A percentile compares a stretch with the other conserved stretches of the same genome.
Conservation (phyloP, 176 grass and related monocot species). For the Oryza nivara region DNA sequence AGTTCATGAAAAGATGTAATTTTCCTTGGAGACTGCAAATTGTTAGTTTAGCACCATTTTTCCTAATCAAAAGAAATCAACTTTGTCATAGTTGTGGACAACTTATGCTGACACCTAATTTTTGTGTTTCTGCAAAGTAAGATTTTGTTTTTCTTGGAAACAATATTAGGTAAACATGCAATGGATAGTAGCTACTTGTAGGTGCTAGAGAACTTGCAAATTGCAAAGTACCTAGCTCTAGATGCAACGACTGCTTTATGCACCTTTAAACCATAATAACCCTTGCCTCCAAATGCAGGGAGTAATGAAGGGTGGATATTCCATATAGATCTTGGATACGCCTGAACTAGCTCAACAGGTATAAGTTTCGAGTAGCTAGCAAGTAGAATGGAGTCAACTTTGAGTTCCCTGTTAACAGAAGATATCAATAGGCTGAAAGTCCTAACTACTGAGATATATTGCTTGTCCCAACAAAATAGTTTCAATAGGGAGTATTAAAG, state of each 20-base stretch:
- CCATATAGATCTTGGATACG: constrained; percentile 71
- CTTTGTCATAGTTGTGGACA: not conserved
- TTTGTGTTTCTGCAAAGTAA: not conserved
- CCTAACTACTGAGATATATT: not conserved
- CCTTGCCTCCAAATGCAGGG: constrained; percentile 89
- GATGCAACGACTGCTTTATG: constrained; percentile 86
- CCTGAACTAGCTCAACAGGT: constrained; percentile 67
- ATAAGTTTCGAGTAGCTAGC: constrained; percentile 91
- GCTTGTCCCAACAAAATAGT: not conserved
- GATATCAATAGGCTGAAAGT: constrained; percentile 1
- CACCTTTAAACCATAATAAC: constrained; percentile 88
- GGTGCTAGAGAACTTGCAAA: constrained; percentile 35
- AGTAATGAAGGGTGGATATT: constrained; percentile 97
- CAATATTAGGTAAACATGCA: not conserved
- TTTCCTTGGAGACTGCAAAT: not conserved
- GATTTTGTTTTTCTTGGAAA: constrained; percentile 34
- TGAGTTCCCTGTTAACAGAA: constrained; percentile 48
- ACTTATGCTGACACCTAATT: not conserved
- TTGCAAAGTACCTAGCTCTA: constrained; percentile 66
- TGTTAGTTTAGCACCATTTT: not conserved
- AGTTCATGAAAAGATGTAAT: not conserved
- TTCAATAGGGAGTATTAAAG: not conserved
- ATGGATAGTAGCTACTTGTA: not conserved
- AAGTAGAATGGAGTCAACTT: constrained; percentile 79
- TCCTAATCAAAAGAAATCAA: too few relatives aligned